phyloP scores from a whole-genome alignment of 495 filamentous ascomycete genomes.

The Neurospora tetraspora region DNA sequence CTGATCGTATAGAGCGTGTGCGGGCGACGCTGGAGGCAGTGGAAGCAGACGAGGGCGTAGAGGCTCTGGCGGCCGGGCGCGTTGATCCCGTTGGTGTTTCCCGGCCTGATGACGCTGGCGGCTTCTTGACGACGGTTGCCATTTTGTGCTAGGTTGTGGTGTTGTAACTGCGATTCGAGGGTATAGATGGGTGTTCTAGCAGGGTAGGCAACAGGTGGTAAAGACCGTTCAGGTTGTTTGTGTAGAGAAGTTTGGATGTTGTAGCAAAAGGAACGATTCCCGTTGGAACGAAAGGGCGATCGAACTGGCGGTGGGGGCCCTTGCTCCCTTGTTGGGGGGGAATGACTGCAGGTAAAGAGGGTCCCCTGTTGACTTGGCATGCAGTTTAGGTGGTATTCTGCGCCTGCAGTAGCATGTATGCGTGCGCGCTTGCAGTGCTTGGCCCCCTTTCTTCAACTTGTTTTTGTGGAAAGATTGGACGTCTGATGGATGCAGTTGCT shows the following conservation, averaged over 20 bases:
- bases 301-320: neutral
- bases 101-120: slow-evolving; percentile 27
- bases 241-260: neutral
- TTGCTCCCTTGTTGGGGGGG: neutral
- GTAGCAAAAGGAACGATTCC: neutral
- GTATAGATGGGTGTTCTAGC: neutral
- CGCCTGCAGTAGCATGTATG: neutral
- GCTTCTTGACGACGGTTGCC: slow-evolving; percentile 36
- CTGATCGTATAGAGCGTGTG: slow-evolving; percentile 40
- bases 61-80: slow-evolving; percentile 22
- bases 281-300: neutral
- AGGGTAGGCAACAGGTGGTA: neutral
- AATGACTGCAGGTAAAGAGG: neutral
- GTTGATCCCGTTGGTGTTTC: slow-evolving; percentile 25
- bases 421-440: neutral
- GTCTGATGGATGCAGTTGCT: neutral
- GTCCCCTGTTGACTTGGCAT: neutral
- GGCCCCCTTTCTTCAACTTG: neutral
- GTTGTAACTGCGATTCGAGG: neutral
- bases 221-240: neutral
- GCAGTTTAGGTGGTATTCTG: neutral
- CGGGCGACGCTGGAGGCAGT: slow-evolving; percentile 28
- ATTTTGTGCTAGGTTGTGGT: slow-evolving; percentile 8
- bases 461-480: neutral
- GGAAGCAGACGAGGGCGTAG: slow-evolving; percentile 27